Conservation (phyloP, 2,329 filamentous ascomycete genomes). For the Pseudogymnoascus sp. region DNA sequence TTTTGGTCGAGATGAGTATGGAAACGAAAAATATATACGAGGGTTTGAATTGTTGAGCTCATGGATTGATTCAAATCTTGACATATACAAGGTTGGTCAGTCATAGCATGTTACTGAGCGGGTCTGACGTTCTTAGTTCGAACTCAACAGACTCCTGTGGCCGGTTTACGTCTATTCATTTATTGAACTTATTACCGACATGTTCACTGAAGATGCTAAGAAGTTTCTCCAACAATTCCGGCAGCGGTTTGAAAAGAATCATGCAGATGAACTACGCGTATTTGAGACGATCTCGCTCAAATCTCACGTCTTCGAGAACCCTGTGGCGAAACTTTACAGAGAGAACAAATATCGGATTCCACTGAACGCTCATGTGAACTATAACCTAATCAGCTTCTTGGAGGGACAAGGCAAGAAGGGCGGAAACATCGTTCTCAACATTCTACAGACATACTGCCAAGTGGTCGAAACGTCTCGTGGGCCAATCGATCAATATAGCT, state of each 20-base stretch:
- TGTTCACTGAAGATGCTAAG: conserved; percentile 63
- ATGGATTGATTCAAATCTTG: conserved; percentile 87
- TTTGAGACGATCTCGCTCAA: conserved; percentile 68
- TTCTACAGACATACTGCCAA: conserved; percentile 55
- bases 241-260: conserved; percentile 62
- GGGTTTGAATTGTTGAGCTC: conserved; percentile 65
- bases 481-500: conserved; percentile 55
- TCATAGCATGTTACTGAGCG: conserved; percentile 17
- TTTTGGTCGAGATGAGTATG: conserved; percentile 51
- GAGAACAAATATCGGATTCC: conserved; percentile 84
- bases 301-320: conserved; percentile 68
- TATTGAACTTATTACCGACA: conserved; percentile 65
- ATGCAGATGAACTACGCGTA: conserved; percentile 68
- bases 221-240: conserved; percentile 63
- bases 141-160: conserved; percentile 82
- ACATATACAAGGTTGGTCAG: conserved; percentile 75
- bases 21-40: conserved; percentile 67
- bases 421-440: conserved; percentile 65
- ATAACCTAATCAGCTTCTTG: conserved; percentile 76
- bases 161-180: conserved; percentile 92
- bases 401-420: conserved; percentile 79
- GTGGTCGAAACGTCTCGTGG: conserved; percentile 51
- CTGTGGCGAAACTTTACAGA: conserved; percentile 70
- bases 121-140: conserved; percentile 47
- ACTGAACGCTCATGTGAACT: conserved; percentile 76